Base-by-base conservation (phyloP, 2,329 filamentous ascomycete genomes). In the Botrytis galanthina region DNA sequence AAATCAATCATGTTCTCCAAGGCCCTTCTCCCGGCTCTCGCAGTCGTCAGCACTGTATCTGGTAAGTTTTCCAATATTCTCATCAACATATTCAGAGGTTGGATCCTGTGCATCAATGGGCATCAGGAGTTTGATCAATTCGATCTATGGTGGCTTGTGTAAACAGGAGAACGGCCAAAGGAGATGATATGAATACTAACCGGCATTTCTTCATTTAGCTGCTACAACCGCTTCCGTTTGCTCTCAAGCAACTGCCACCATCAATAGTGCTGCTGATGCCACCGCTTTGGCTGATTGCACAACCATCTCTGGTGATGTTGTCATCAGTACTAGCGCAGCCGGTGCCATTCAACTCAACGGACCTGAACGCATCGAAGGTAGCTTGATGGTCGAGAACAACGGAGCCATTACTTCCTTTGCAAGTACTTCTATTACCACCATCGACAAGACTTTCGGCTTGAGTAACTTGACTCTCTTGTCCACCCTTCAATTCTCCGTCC, bases 361-460 rank as follows among this genome's bases (percentile, higher is more conserved):
- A 69, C 83, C 88, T 63, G 79, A 88, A 80, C 78, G 85, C 75
- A 86, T 92, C 79, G 84, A 84, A 70, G 89, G 89, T 76, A 84
- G 87, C 80, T 81, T 92, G 73, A 86, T 88, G 63, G 83, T 88
- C 81, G 79, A 84, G 74, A 92, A 93, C 83, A 84, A 83, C 26
- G 88, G 90, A 76, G 86, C 87, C 76, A 84, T 98, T 75, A 89
- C 88, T 79, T 86, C 85, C 73, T 83, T 98, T 75, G 83, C 85
- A 71, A 91, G 89, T 76, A 82, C 84, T 75, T 85, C 87, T 72
- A 86, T 98, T 76, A 81, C 84, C 76, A 84, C 84, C 69, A 92
- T 99, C 80, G 87, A 86, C 66, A 90, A 92, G 67, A 83, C 82
- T n/a, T 94, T 98, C 86, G 83, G 84, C 74, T 85, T 98, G 76